phyloP scores from a whole-genome alignment of 345 rosid species.

The Eucalyptus paniculata region DNA sequence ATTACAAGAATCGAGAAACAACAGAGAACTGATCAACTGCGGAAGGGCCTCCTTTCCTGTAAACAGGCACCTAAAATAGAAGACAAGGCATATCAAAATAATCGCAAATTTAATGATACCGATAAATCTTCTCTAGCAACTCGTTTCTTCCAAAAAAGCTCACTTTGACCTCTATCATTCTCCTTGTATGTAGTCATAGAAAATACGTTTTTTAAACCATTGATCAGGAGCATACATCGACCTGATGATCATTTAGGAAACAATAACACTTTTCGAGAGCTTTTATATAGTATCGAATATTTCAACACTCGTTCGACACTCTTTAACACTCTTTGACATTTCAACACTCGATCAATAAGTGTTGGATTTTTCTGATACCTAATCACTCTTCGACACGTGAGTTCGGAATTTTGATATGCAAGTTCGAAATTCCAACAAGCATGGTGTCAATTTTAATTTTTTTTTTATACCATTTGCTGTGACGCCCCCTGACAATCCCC shows the following conservation, averaged over 20 bases:
- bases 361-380: too few species aligned
- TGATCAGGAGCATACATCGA: neutral
- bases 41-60: neutral
- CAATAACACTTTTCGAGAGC: accelerated
- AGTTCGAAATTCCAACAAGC: too few species aligned
- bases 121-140: neutral
- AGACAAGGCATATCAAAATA: neutral
- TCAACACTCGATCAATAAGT: accelerated
- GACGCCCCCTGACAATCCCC: too few species aligned
- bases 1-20: neutral
- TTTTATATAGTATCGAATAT: too few species aligned
- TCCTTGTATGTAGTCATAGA: neutral
- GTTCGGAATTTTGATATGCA: accelerated
- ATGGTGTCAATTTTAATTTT: too few species aligned
- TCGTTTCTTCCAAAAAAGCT: neutral
- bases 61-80: neutral
- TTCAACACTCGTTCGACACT: accelerated
- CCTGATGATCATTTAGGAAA: accelerated
- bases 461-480: too few species aligned
- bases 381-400: accelerated
- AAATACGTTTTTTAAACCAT: neutral
- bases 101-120: neutral
- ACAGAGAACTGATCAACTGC: accelerated
- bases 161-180: neutral
- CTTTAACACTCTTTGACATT: accelerated